Percentiles rank a stretch among this genome's conserved stretches.
Evolutionary conservation across 169 alveolate species (phyloP).

Genomic region (Blepharisma undulans): DNA sequence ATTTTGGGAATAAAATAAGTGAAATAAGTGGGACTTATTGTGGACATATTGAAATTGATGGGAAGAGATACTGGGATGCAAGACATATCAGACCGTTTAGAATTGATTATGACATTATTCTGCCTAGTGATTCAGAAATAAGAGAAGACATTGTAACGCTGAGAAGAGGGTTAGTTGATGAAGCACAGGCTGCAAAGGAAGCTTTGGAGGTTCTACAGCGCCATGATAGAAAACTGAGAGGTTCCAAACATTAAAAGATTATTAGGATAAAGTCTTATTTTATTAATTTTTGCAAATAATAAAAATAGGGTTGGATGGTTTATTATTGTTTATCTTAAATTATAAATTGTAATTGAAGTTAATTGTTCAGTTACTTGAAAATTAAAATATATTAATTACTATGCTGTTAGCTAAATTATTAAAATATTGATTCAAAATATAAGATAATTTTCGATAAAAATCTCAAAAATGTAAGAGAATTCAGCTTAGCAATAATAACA

Average conservation of each 20-base stretch:
- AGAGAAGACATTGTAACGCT: constrained; percentile 7
- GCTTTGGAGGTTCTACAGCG: constrained; percentile 76
- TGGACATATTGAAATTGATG: constrained; percentile 83
- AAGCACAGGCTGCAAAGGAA: constrained; percentile 77
- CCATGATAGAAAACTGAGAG: constrained; percentile 77
- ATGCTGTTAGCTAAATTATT: too few relatives aligned
- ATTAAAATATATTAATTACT: too few relatives aligned
- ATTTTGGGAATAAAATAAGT: constrained; percentile 55
- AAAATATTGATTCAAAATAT: too few relatives aligned
- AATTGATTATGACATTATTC: background rate
- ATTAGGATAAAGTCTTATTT: background rate
- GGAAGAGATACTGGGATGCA: constrained; percentile 81
- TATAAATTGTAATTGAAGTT: too few relatives aligned
- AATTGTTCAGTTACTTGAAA: too few relatives aligned
- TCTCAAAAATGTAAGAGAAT: too few relatives aligned
- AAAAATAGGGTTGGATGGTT: background rate
- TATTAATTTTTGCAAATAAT: background rate
- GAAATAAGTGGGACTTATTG: constrained; percentile 78
- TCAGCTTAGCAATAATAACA: too few relatives aligned
- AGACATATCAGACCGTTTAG: constrained; percentile 53
- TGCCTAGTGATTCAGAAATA: background rate
- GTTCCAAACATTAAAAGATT: background rate
- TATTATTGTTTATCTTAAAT: too few relatives aligned
- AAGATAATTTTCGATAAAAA: too few relatives aligned
- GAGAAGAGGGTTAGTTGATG: constrained; percentile 58